Percentiles rank a stretch among this genome's conserved stretches.
These are phyloP conservation scores for Paramecium sonneborni DNA, from an alignment of 73 alveolate species.

Conservation along the genomic window DNA sequence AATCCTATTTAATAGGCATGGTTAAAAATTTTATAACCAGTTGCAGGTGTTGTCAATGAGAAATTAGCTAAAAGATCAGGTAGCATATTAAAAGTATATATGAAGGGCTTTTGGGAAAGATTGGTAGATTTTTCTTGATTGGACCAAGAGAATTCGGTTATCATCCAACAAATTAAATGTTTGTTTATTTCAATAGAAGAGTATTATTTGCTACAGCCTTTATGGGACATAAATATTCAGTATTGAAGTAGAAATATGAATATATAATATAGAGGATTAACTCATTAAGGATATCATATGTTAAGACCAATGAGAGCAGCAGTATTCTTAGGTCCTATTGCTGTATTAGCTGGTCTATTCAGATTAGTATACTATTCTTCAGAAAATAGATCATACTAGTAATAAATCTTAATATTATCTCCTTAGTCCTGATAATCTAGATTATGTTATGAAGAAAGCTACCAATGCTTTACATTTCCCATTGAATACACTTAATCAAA, in stretches of 20 bases:
- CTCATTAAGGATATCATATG: constrained; percentile 63
- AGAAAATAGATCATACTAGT: constrained; percentile 52
- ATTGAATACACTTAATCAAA: constrained; percentile 59
- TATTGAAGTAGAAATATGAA: not conserved
- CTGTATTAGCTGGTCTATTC: constrained; percentile 56
- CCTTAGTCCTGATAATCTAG: constrained; percentile 57
- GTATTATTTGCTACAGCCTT: constrained; percentile 4
- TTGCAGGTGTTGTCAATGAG: constrained; percentile 52
- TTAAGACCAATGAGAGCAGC: constrained; percentile 51
- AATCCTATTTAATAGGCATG: constrained; percentile 36
- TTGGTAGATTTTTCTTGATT: constrained; percentile 62
- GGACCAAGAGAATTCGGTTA: constrained; percentile 66
- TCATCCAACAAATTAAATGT: constrained; percentile 54
- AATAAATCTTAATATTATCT: not conserved
- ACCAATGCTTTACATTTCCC: constrained; percentile 45
- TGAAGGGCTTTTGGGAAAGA: constrained; percentile 50
- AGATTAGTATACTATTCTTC: constrained; percentile 38
- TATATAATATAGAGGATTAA: not conserved
- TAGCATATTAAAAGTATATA: not conserved
- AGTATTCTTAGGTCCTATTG: constrained; percentile 24
- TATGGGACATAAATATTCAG: constrained; percentile 56
- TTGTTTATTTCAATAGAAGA: constrained; percentile 53
- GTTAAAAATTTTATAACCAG: constrained; percentile 58
- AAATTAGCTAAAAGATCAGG: constrained; percentile 66
- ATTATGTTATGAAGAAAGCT: constrained; percentile 57